Evolutionary conservation across 1,284 basidiomycete genomes (phyloP).

Genomic region (Rhodotorula sp.): DNA sequence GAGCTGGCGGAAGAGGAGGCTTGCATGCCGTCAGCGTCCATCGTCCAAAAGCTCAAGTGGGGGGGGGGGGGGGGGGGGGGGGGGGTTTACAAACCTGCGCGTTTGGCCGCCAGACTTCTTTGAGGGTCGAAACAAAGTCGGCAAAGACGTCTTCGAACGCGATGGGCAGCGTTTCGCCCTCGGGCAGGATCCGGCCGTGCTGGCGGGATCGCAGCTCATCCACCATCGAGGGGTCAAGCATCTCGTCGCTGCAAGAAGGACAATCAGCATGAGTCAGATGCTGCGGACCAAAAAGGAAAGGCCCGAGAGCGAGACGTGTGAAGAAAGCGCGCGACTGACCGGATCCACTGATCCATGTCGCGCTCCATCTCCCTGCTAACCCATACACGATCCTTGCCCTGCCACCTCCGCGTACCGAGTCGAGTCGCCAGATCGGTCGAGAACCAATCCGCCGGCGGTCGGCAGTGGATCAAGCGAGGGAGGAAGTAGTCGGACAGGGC

Average conservation of each 20-base stretch:
- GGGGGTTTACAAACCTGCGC: too few species aligned
- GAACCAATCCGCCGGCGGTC: conserved; percentile 37
- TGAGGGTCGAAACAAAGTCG: conserved; percentile 22
- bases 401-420: conserved; percentile 30
- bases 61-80: too few species aligned
- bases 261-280: not conserved
- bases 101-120: conserved; percentile 39
- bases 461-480: conserved; percentile 34
- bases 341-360: conserved; percentile 33
- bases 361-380: conserved; percentile 12
- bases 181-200: conserved; percentile 22
- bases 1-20: conserved; percentile 11
- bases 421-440: conserved; percentile 5
- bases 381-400: conserved; percentile 32
- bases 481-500: conserved; percentile 32
- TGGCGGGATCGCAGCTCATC: conserved; percentile 14
- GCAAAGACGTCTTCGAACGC: conserved; percentile 30
- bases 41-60: not conserved
- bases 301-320: too few species aligned
- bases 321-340: not conserved
- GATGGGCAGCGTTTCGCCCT: conserved; percentile 32
- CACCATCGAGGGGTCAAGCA: conserved; percentile 24
- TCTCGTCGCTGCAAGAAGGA: conserved; percentile 20
- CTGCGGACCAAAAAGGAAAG: not conserved
- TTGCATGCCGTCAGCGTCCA: not conserved